Conservation (phyloP, 345 rosid genomes). For the Populus deltoides region DNA sequence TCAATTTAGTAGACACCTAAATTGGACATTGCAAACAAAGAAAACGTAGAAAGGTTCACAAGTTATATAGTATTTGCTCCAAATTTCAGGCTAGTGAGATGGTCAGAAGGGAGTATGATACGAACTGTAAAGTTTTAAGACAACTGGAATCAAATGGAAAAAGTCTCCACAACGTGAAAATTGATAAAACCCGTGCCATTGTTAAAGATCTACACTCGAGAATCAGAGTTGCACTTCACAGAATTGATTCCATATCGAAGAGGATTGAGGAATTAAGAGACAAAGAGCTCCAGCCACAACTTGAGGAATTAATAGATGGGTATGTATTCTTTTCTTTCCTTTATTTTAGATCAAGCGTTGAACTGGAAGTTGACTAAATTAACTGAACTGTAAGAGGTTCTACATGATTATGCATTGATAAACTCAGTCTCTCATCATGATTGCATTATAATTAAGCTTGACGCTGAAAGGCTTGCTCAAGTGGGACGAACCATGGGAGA, state of each 20-base stretch:
- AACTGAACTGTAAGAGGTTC: background rate
- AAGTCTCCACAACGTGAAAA: slow-evolving; percentile 32
- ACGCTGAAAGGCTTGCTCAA: background rate
- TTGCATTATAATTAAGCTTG: background rate
- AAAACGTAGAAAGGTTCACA: background rate
- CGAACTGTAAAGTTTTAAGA: slow-evolving; percentile 56
- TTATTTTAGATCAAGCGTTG: background rate
- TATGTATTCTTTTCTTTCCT: slow-evolving; percentile 21
- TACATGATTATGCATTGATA: background rate
- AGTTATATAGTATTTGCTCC: background rate
- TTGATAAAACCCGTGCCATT: slow-evolving; percentile 79
- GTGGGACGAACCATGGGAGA: background rate
- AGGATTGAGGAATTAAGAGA: slow-evolving; percentile 89
- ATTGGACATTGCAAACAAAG: background rate
- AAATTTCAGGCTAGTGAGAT: slow-evolving; percentile 69
- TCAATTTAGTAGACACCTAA: background rate
- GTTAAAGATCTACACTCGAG: slow-evolving; percentile 94
- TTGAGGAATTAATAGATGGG: slow-evolving; percentile 95
- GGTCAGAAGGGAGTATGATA: slow-evolving; percentile 69
- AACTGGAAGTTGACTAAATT: background rate
- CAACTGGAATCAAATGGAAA: slow-evolving; percentile 69
- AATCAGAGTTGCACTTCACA: slow-evolving; percentile 86
- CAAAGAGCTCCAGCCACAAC: slow-evolving; percentile 94
- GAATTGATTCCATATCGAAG: slow-evolving; percentile 84
- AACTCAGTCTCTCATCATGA: background rate